Percentiles rank a stretch among this genome's conserved stretches.
Evolutionary conservation across 139 green algal species (phyloP).

Genomic region (Volvox africanus): DNA sequence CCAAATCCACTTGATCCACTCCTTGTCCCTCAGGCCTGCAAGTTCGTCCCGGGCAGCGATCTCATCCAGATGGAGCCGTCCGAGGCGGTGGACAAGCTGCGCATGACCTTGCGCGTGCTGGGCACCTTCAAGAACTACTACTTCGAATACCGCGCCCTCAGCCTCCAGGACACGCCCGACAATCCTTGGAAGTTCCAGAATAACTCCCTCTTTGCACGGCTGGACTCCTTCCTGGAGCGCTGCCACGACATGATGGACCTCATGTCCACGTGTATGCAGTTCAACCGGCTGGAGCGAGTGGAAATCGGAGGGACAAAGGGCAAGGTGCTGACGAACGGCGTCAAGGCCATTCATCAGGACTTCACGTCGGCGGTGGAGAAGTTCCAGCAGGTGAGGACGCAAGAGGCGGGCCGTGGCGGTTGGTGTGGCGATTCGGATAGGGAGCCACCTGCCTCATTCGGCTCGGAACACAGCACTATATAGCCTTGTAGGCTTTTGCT

Average conservation of each 20-base stretch:
- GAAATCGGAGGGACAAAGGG: slow-evolving; percentile 91
- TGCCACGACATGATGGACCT: slow-evolving; percentile 91
- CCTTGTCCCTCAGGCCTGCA: slow-evolving; percentile 71
- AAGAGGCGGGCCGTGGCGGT: neutral
- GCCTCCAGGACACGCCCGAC: slow-evolving; percentile 63
- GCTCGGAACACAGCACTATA: too few species aligned
- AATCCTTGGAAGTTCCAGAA: slow-evolving; percentile 93
- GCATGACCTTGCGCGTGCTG: slow-evolving; percentile 82
- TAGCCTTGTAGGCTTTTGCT: too few species aligned
- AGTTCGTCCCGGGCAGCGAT: slow-evolving; percentile 79
- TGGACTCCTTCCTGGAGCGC: slow-evolving; percentile 88
- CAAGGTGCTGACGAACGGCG: slow-evolving; percentile 79
- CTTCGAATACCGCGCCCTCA: slow-evolving; percentile 82
- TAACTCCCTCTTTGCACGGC: slow-evolving; percentile 79
- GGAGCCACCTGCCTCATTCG: too few species aligned
- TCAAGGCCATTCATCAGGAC: slow-evolving; percentile 84
- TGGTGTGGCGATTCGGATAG: neutral
- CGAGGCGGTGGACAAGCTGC: slow-evolving; percentile 90
- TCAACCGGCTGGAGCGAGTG: slow-evolving; percentile 88
- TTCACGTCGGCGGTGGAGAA: slow-evolving; percentile 80
- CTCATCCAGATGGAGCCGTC: slow-evolving; percentile 83
- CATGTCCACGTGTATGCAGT: slow-evolving; percentile 83
- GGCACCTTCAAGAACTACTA: slow-evolving; percentile 90
- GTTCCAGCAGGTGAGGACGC: slow-evolving; percentile 71
- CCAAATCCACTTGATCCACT: too few species aligned